These are phyloP conservation scores for Aspergillus sp. DNA, from an alignment of 2,329 filamentous ascomycete species.

Conservation along the genomic window DNA sequence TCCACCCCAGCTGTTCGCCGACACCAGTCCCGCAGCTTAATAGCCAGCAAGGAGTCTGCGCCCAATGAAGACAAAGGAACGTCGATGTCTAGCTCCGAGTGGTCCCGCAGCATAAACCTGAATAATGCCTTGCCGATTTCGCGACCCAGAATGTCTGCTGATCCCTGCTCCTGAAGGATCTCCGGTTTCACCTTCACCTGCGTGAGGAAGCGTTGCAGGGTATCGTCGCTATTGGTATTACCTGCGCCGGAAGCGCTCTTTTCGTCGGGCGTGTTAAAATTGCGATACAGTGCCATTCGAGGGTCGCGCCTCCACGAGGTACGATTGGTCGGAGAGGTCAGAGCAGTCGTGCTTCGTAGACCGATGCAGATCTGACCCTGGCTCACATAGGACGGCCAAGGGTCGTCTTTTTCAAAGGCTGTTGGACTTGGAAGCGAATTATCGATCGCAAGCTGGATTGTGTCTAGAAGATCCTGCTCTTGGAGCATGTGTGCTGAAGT, in stretches of 20 bases:
- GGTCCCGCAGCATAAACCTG: conserved; percentile 23
- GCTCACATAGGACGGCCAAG: neutral
- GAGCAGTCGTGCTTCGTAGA: neutral
- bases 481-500: neutral
- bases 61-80: conserved; percentile 27
- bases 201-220: conserved; percentile 3
- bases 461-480: conserved; percentile 9
- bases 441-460: conserved; percentile 4
- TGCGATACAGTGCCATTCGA: conserved; percentile 16
- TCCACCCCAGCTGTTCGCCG: conserved; percentile 26
- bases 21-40: conserved; percentile 36
- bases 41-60: conserved; percentile 36
- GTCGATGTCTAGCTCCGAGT: conserved; percentile 26
- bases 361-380: conserved; percentile 5
- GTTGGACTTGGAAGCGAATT: neutral
- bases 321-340: conserved; percentile 5
- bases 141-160: conserved; percentile 18
- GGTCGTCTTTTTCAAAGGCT: neutral
- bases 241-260: neutral
- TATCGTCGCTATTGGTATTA: neutral
- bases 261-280: conserved; percentile 1
- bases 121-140: conserved; percentile 29
- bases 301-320: conserved; percentile 8
- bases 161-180: neutral
- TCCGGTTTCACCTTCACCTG: neutral